phyloP scores from a whole-genome alignment of 306 rosid genomes.

The Nissolia schottii region DNA sequence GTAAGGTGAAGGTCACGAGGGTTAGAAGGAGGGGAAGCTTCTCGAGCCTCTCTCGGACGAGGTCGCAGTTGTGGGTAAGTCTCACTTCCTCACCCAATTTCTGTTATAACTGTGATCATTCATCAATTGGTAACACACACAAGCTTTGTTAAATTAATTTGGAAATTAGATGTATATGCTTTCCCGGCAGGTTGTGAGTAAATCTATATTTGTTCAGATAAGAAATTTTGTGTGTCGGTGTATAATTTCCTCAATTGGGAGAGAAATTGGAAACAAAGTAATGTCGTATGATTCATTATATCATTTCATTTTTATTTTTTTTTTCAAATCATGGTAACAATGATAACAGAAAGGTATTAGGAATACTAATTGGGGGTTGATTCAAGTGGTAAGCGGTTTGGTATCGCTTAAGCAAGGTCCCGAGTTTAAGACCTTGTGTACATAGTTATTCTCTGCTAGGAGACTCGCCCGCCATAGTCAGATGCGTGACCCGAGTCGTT shows the following conservation, averaged over 20 bases:
- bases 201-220: too few relatives aligned
- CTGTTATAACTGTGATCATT: not conserved
- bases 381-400: too few relatives aligned
- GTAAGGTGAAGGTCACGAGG: constrained; percentile 46
- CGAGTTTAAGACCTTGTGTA: too few relatives aligned
- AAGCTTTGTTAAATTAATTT: not conserved
- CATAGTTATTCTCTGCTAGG: too few relatives aligned
- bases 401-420: too few relatives aligned
- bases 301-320: too few relatives aligned
- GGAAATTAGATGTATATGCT: too few relatives aligned
- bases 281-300: too few relatives aligned
- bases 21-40: constrained; percentile 48
- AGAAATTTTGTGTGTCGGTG: not conserved
- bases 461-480: too few relatives aligned
- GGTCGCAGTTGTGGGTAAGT: constrained; percentile 57
- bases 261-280: not conserved
- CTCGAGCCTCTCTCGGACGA: constrained; percentile 24
- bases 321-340: not conserved
- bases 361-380: too few relatives aligned
- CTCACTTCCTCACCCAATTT: not conserved
- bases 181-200: too few relatives aligned
- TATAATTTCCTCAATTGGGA: not conserved
- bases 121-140: not conserved
- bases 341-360: not conserved
- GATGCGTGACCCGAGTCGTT: too few relatives aligned